phyloP scores from a whole-genome alignment of 2,329 filamentous ascomycete species.

The Paecilomyces niveus region DNA sequence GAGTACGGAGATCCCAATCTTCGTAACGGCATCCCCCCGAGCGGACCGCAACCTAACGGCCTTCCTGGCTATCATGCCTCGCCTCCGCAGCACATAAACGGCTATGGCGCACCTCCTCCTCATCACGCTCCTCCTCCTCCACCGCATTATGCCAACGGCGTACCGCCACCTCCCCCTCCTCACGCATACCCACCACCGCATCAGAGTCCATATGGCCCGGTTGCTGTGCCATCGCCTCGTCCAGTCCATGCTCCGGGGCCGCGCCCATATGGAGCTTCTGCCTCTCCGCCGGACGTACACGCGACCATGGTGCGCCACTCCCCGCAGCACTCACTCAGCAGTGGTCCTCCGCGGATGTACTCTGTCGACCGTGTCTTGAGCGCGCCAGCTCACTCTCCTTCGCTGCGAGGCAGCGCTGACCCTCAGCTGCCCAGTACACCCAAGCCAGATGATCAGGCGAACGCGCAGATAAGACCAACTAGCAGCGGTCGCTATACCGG shows the following conservation, averaged over 20 bases:
- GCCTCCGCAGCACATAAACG: constrained; percentile 9
- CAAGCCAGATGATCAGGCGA: constrained; percentile 21
- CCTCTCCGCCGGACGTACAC: constrained; percentile 31
- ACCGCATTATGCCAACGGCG: constrained; percentile 31
- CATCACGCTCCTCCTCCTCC: constrained; percentile 25
- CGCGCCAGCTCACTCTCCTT: constrained; percentile 28
- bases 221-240: constrained; percentile 27
- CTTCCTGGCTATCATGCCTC: constrained; percentile 21
- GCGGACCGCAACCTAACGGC: constrained; percentile 11
- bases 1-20: constrained; percentile 22
- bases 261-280: constrained; percentile 28
- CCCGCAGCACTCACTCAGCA: constrained; percentile 29
- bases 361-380: constrained; percentile 29
- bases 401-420: constrained; percentile 27
- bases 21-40: constrained; percentile 21
- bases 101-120: constrained; percentile 8
- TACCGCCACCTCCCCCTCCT: constrained; percentile 25
- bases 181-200: constrained; percentile 30
- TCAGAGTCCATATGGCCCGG: constrained; percentile 31
- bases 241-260: constrained; percentile 22
- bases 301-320: constrained; percentile 30
- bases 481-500: constrained; percentile 18
- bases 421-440: constrained; percentile 27
- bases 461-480: constrained; percentile 15
- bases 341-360: constrained; percentile 29